Percentiles rank a stretch among this genome's conserved stretches.
Conservation (phyloP, 2,329 filamentous ascomycete genomes). For the Fonsecaea multimorphosa region DNA sequence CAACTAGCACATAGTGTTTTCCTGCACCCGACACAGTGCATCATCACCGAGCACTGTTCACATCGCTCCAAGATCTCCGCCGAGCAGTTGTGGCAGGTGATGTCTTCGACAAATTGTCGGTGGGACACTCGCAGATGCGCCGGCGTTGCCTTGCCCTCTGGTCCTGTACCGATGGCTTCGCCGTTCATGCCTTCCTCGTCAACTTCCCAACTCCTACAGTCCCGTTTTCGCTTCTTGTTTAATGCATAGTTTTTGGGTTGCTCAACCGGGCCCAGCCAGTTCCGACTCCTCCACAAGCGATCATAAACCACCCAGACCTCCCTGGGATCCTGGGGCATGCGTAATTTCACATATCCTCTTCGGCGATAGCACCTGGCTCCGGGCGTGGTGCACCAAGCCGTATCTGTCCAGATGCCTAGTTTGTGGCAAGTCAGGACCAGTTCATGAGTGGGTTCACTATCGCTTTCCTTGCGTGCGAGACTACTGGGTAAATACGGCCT, state of each 20-base stretch:
- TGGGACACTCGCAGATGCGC: conserved; percentile 62
- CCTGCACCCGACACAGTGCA: conserved; percentile 67
- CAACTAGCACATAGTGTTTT: conserved; percentile 67
- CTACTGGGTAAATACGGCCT: conserved; percentile 65
- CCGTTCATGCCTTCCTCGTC: conserved; percentile 61
- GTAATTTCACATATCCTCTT: conserved; percentile 63
- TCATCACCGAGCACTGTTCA: conserved; percentile 66
- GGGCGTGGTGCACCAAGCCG: conserved; percentile 66
- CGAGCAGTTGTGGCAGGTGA: conserved; percentile 62
- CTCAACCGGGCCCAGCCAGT: conserved; percentile 59
- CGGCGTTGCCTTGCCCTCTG: conserved; percentile 60
- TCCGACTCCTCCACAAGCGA: conserved; percentile 64
- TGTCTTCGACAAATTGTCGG: conserved; percentile 58
- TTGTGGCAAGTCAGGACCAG: conserved; percentile 65
- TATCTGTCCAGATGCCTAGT: conserved; percentile 66
- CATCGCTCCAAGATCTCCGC: conserved; percentile 62
- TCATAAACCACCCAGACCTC: conserved; percentile 70
- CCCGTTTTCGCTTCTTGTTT: conserved; percentile 44
- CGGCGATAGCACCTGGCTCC: conserved; percentile 62
- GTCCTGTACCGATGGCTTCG: conserved; percentile 59
- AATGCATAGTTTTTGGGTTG: conserved; percentile 20
- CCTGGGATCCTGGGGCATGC: conserved; percentile 60
- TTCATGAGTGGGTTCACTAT: conserved; percentile 66
- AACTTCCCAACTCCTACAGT: conserved; percentile 62
- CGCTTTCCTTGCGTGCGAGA: conserved; percentile 62